A percentile compares a stretch with the other conserved stretches of the same genome.
Evolutionary conservation across 1,284 basidiomycete genomes (phyloP).

Genomic region (Puccinia horiana): DNA sequence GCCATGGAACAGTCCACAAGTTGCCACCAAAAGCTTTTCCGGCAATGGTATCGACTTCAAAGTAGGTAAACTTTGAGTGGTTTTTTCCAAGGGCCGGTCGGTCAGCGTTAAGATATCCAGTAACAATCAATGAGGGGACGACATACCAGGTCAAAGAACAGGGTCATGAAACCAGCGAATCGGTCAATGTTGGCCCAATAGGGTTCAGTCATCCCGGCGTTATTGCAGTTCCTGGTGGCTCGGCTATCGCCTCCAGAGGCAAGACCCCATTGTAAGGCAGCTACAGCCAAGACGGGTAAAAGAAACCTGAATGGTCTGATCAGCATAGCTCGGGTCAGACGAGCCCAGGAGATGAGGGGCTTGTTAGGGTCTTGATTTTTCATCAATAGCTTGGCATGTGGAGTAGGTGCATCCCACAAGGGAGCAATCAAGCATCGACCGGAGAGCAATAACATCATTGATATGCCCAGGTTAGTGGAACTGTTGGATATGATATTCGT

Average conservation of each 20-base stretch:
- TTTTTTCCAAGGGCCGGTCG: too few species aligned
- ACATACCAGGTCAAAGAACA: slow-evolving; percentile 57
- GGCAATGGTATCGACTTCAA: slow-evolving; percentile 55
- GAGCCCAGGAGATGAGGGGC: slow-evolving; percentile 56
- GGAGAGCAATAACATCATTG: slow-evolving; percentile 56
- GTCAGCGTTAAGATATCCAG: too few species aligned
- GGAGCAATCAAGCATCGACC: slow-evolving; percentile 57
- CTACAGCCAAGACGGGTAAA: slow-evolving; percentile 56
- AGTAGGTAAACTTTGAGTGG: slow-evolving; percentile 58
- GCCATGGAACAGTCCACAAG: slow-evolving; percentile 58
- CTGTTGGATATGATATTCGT: slow-evolving; percentile 34
- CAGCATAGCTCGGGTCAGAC: slow-evolving; percentile 57
- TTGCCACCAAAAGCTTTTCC: slow-evolving; percentile 57
- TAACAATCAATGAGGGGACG: too few species aligned
- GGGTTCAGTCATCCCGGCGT: slow-evolving; percentile 58
- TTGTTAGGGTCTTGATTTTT: slow-evolving; percentile 35
- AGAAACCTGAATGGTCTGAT: slow-evolving; percentile 58
- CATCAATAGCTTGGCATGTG: slow-evolving; percentile 17
- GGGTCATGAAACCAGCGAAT: slow-evolving; percentile 56
- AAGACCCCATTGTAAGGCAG: slow-evolving; percentile 58
- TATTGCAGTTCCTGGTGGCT: slow-evolving; percentile 56
- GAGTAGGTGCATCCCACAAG: slow-evolving; percentile 55
- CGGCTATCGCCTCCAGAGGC: slow-evolving; percentile 52
- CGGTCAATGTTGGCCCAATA: slow-evolving; percentile 56
- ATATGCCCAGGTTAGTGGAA: slow-evolving; percentile 56